Evolutionary conservation across 805 yeast genomes (phyloP).

Genomic region (Candida yuanshanica): DNA sequence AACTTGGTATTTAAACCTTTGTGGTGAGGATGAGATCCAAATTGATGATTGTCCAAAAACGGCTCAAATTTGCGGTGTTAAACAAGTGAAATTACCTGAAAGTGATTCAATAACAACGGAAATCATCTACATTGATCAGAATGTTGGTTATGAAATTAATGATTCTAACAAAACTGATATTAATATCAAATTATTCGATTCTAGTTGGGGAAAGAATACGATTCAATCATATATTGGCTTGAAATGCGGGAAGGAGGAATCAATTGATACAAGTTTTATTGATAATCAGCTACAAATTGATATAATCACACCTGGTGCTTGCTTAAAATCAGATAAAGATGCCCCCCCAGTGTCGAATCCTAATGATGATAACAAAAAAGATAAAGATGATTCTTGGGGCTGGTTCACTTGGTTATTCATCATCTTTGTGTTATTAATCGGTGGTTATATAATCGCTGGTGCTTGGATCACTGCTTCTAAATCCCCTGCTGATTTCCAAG

Average conservation of each 20-base stretch:
- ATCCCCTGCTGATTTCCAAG: constrained; percentile 62
- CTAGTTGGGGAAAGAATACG: constrained; percentile 64
- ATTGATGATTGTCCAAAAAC: constrained; percentile 54
- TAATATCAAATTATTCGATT: constrained; percentile 40
- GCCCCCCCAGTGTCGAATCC: constrained; percentile 20
- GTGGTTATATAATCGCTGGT: constrained; percentile 65
- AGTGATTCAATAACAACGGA: constrained; percentile 46
- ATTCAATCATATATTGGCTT: constrained; percentile 44
- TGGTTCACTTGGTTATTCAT: constrained; percentile 81
- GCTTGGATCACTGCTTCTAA: constrained; percentile 74
- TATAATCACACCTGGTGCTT: constrained; percentile 38
- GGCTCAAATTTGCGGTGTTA: constrained; percentile 76
- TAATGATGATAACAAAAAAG: constrained; percentile 22
- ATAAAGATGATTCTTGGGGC: constrained; percentile 51
- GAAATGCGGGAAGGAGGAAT: constrained; percentile 38
- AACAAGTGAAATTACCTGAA: constrained; percentile 47
- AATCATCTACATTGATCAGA: constrained; percentile 51
- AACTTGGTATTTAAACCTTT: constrained; percentile 69
- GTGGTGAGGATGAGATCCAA: constrained; percentile 40
- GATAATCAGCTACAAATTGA: constrained; percentile 23
- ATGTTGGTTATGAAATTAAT: constrained; percentile 29
- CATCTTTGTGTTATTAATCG: constrained; percentile 59
- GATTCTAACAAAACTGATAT: constrained; percentile 28
- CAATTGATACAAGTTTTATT: constrained; percentile 21
- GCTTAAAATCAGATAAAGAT: constrained; percentile 29